Percentiles rank a stretch among this genome's conserved stretches.
Conservation (phyloP, 768 basidiomycete species). For the Boletus edulis region DNA sequence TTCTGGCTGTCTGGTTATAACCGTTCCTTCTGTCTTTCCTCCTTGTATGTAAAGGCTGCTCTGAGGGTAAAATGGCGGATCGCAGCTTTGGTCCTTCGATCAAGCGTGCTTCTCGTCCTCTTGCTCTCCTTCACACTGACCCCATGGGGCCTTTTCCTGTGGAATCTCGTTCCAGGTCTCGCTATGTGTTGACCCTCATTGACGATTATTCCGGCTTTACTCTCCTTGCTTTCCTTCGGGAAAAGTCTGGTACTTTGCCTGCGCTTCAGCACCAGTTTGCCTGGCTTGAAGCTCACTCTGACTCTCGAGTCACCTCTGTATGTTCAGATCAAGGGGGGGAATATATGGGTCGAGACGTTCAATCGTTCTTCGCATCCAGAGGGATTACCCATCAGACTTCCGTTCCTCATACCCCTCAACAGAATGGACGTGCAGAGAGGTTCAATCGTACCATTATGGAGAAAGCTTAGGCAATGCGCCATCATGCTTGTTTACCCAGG, state of each 20-base stretch:
- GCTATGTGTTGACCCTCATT: not conserved
- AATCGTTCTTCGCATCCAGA: not conserved
- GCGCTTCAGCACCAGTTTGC: rapidly evolving
- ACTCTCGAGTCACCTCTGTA: not conserved
- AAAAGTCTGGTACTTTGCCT: not conserved
- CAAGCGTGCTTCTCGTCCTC: not conserved
- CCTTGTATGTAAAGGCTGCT: too few relatives aligned
- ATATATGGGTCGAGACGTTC: not conserved
- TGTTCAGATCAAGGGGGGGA: not conserved
- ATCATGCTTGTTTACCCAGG: not conserved
- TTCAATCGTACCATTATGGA: not conserved
- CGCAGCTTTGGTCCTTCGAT: not conserved
- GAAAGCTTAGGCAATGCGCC: not conserved
- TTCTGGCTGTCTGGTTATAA: rapidly evolving
- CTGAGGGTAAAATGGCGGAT: not conserved
- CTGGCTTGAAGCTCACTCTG: not conserved
- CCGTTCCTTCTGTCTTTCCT: too few relatives aligned
- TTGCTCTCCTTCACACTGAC: not conserved
- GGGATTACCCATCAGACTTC: not conserved
- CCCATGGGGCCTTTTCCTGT: not conserved
- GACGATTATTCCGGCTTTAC: not conserved
- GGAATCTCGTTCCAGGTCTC: rapidly evolving
- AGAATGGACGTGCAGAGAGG: not conserved
- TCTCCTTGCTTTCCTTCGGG: not conserved
- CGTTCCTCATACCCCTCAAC: not conserved